Evolutionary conservation across 2,329 filamentous ascomycete genomes (phyloP).

Genomic region (Colletotrichum ledebouriae): DNA sequence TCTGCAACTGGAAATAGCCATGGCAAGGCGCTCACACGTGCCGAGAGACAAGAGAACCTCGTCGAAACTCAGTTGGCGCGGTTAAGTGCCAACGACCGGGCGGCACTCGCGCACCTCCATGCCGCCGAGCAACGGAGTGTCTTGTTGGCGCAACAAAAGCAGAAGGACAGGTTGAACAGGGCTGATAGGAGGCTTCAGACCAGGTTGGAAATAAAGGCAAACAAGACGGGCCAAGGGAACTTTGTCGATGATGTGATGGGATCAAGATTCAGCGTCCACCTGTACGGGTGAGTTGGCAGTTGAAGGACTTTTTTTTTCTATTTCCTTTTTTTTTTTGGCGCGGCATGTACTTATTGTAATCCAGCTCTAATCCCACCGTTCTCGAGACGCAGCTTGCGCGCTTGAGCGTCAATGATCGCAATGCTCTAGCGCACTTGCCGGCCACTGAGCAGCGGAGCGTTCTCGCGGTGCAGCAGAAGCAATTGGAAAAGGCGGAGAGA

Average conservation of each 20-base stretch:
- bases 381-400: slow-evolving; percentile 45
- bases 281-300: no score
- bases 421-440: slow-evolving; percentile 48
- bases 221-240: slow-evolving; percentile 15
- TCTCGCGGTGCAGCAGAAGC: slow-evolving; percentile 47
- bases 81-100: slow-evolving; percentile 47
- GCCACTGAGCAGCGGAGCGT: slow-evolving; percentile 48
- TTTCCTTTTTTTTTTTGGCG: no score
- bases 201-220: slow-evolving; percentile 45
- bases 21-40: slow-evolving; percentile 23
- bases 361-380: no score
- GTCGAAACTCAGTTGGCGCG: slow-evolving; percentile 46
- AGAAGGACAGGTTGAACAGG: slow-evolving; percentile 46
- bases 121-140: slow-evolving; percentile 48
- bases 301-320: no score
- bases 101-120: slow-evolving; percentile 48
- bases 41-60: slow-evolving; percentile 36
- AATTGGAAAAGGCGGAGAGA: slow-evolving; percentile 46
- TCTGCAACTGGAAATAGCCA: neutral
- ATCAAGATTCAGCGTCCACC: no score
- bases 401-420: slow-evolving; percentile 47
- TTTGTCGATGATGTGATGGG: no score
- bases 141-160: slow-evolving; percentile 47
- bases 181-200: slow-evolving; percentile 42
- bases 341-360: no score